phyloP scores from a whole-genome alignment of 2,329 filamentous ascomycete genomes.

The Penicillium brasilianum region DNA sequence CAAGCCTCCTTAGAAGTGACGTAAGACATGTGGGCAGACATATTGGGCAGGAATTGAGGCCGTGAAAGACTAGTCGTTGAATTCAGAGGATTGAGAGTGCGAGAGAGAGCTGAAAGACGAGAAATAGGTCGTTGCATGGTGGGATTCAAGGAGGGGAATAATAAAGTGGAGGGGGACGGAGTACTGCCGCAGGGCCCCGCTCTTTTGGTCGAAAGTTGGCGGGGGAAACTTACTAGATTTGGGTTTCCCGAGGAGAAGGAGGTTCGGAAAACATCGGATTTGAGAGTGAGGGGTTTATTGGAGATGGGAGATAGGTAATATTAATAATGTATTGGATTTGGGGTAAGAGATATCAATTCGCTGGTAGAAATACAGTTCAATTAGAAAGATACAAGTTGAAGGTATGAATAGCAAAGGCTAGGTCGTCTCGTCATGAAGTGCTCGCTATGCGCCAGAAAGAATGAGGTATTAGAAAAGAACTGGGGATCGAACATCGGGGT shows the following conservation, averaged over 20 bases:
- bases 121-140: constrained; percentile 33
- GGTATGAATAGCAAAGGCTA: neutral
- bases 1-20: constrained; percentile 51
- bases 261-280: constrained; percentile 9
- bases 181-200: constrained; percentile 24
- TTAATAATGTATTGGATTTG: neutral
- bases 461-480: neutral
- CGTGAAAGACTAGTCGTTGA: constrained; percentile 8
- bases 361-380: constrained; percentile 1
- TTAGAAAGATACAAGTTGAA: neutral
- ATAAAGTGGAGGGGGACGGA: constrained; percentile 14
- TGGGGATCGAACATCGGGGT: neutral
- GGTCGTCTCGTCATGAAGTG: constrained; percentile 27
- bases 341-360: neutral
- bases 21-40: constrained; percentile 45
- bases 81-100: constrained; percentile 15
- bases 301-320: neutral
- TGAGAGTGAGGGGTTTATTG: neutral
- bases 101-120: constrained; percentile 31
- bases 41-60: constrained; percentile 28
- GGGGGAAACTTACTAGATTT: neutral
- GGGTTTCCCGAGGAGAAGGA: constrained; percentile 30
- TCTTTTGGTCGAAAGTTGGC: constrained; percentile 13
- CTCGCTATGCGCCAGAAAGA: constrained; percentile 12
- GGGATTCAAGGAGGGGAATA: constrained; percentile 12